These are phyloP conservation scores for Allium sativum DNA, from an alignment of 106 monocot genomes.

Conservation along the genomic window DNA sequence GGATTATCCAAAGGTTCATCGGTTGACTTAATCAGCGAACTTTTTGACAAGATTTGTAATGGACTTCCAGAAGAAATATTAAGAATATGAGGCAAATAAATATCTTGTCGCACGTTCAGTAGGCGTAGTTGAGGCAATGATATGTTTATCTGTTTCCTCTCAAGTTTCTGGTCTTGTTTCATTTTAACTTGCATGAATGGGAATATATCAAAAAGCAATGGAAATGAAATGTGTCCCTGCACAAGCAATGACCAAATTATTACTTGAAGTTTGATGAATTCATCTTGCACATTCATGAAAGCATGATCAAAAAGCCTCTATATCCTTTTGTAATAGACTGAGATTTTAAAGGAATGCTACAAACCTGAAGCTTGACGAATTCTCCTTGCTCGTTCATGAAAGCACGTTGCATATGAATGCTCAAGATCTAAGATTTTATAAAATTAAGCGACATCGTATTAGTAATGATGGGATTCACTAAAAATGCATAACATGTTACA, in stretches of 20 bases:
- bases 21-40: conserved; percentile 4
- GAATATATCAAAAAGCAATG: conserved; percentile 43
- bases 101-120: conserved; percentile 10
- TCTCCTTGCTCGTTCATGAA: conserved; percentile 53
- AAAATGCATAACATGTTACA: too few relatives aligned
- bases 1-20: background rate
- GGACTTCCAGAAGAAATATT: conserved; percentile 10
- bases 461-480: too few relatives aligned
- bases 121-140: conserved; percentile 6
- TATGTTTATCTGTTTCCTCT: background rate
- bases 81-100: conserved; percentile 11
- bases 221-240: conserved; percentile 63
- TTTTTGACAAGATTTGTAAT: background rate
- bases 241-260: conserved; percentile 5
- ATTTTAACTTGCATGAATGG: conserved; percentile 25
- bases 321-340: too few relatives aligned
- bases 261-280: background rate
- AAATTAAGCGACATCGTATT: too few relatives aligned
- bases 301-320: background rate
- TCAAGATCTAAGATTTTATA: conserved; percentile 49
- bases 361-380: conserved; percentile 66
- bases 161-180: conserved; percentile 13
- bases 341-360: too few relatives aligned
- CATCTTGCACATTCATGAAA: background rate
- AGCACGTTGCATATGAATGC: conserved; percentile 84